These are phyloP conservation scores for Nicotiana undulata DNA, from an alignment of 257 asterid species.

Conservation along the genomic window DNA sequence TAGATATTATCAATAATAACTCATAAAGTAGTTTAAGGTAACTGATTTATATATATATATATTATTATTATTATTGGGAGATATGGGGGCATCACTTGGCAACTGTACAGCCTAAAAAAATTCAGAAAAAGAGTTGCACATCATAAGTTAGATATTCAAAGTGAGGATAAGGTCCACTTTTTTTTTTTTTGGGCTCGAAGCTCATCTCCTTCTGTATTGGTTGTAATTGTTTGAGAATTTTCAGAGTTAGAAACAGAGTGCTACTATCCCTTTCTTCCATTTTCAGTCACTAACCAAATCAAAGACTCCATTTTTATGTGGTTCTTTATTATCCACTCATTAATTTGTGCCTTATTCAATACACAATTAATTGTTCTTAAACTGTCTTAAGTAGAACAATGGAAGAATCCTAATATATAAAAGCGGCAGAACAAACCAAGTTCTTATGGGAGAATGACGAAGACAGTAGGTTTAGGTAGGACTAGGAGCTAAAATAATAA, in stretches of 20 bases:
- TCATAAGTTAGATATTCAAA: neutral
- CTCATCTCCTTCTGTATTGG: neutral
- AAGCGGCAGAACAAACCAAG: too few species aligned
- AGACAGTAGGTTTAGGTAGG: too few species aligned
- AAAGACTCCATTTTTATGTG: conserved; percentile 8
- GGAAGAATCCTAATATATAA: too few species aligned
- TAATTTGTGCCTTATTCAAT: too few species aligned
- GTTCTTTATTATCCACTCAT: conserved; percentile 26
- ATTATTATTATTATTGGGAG: neutral
- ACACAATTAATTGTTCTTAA: too few species aligned
- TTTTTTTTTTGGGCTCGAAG: neutral
- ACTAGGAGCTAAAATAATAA: too few species aligned
- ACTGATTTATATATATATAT: too few species aligned
- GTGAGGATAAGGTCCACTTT: neutral
- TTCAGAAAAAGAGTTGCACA: neutral
- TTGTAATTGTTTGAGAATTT: neutral
- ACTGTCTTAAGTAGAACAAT: neutral
- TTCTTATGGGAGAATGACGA: too few species aligned
- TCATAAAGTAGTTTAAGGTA: too few species aligned
- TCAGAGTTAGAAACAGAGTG: neutral
- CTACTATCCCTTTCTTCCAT: neutral
- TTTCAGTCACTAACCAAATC: conserved; percentile 3
- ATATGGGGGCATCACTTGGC: neutral
- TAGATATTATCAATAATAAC: too few species aligned
- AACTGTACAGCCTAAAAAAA: neutral